Conservation (phyloP, 2,329 filamentous ascomycete species). For the Parastagonospora nodorum region DNA sequence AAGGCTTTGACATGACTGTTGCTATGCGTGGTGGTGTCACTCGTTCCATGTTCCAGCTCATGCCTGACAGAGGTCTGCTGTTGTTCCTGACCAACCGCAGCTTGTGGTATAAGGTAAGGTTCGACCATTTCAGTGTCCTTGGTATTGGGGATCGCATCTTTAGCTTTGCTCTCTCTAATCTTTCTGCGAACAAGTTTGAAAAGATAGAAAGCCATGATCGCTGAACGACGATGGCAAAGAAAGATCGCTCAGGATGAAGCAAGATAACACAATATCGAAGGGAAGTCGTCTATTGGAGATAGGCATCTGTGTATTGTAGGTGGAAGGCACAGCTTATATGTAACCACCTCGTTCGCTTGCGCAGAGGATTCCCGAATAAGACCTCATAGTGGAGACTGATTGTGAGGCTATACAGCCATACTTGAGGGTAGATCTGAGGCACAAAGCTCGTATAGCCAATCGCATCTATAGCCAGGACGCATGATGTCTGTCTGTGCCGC, state of each 20-base stretch:
- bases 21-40: neutral
- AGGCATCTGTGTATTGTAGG: neutral
- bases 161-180: constrained; percentile 23
- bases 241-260: neutral
- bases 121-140: constrained; percentile 13
- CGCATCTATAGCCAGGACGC: neutral
- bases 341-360: neutral
- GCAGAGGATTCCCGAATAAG: constrained; percentile 10
- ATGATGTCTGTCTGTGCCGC: no score
- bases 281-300: no score
- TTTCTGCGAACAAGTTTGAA: constrained; percentile 35
- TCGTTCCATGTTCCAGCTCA: neutral
- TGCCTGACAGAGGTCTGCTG: neutral
- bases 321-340: constrained; percentile 11
- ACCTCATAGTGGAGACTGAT: neutral
- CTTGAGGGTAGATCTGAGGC: neutral
- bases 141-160: constrained; percentile 23
- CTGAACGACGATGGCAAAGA: neutral
- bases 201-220: constrained; percentile 30
- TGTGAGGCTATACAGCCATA: constrained; percentile 7
- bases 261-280: neutral
- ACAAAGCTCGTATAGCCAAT: neutral
- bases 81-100: constrained; percentile 2
- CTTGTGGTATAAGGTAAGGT: constrained; percentile 28
- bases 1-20: constrained; percentile 12